Base-by-base conservation (phyloP, 1,284 basidiomycete genomes). In the Chalciporus sp. region DNA sequence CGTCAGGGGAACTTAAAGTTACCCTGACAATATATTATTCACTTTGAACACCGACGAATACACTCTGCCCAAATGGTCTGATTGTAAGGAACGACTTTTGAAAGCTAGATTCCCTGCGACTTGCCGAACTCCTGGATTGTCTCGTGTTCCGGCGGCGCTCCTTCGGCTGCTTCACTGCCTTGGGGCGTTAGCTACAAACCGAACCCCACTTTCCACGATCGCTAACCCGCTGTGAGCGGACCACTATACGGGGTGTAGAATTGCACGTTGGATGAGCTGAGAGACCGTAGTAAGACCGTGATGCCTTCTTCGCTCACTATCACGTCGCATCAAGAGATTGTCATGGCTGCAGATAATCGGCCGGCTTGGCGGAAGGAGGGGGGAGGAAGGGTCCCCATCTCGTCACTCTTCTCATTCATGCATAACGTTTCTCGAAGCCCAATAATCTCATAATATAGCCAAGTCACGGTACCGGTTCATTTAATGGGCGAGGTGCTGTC, bases 391-490 rank as follows among this genome's bases (percentile, higher is more conserved):
- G 3, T 29, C 27, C 16, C 31, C 17, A 23, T 31, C 42, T 26
- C 33, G 52, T 51, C 43, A 47, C 42, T 27, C 44, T 56, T 60
- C 49, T 58, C 43, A 31, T 42, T 29, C 26, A 49, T 33, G 28
- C 17, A 42, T n/a, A 43, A 51, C 43, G 31, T 45, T 61, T 31
- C 12, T 14, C 33, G 44, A 48, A 42, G 43, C 28, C 12, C 42
- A 10, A 4, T 17, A 10, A 4, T 17, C 28, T n/a, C n/a, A n/a
- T 45, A 44, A 19, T 58, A 42, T 39, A 62, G 37, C 42, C 35
- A 17, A 16, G 40, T 52, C 43, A 42, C 51, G 44, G 61, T 55
- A 19, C 58, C 55, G 53, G 46, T 47, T 50, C 35, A 33, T 54
- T 55, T 60, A 45, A 49, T 51, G 14, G 23, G n/a, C 43, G 50